Evolutionary conservation across 1,139 yeast genomes (phyloP).

Genomic region (Meyerozyma sp.): DNA sequence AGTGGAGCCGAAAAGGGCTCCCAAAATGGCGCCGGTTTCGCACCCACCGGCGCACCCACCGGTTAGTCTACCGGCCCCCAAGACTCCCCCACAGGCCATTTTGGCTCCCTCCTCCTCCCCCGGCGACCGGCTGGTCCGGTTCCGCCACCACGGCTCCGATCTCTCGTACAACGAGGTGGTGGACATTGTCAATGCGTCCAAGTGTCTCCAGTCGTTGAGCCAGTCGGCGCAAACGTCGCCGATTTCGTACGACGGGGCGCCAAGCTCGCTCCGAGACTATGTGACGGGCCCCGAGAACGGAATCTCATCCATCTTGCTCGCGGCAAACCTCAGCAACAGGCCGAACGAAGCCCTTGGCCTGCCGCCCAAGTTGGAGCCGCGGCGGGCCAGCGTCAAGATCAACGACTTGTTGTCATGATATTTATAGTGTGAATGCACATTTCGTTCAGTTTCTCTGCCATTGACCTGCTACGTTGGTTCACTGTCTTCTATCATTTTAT

Average conservation of each 20-base stretch:
- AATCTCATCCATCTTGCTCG: constrained; percentile 22
- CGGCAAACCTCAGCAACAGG: constrained; percentile 19
- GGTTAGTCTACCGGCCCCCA: constrained; percentile 3
- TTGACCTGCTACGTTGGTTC: too few species aligned
- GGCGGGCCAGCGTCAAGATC: constrained; percentile 22
- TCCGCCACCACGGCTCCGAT: not conserved
- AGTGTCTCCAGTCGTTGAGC: constrained; percentile 32
- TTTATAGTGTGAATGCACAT: too few species aligned
- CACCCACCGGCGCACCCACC: too few species aligned
- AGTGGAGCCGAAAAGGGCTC: too few species aligned
- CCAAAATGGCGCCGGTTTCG: too few species aligned
- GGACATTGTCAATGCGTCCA: constrained; percentile 37
- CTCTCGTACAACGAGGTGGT: constrained; percentile 16
- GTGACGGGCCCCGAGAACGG: constrained; percentile 10
- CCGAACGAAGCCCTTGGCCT: not conserved
- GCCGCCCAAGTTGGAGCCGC: not conserved
- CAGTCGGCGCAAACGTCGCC: constrained; percentile 5
- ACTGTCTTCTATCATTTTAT: too few species aligned
- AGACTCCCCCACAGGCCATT: constrained; percentile 1
- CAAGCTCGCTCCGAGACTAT: not conserved
- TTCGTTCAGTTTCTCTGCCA: too few species aligned
- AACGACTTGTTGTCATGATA: constrained; percentile 19
- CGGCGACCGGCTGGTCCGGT: not conserved
- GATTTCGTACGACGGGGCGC: not conserved
- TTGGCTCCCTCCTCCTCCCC: not conserved